Conservation (phyloP, 1,139 yeast species). For the Candida smagusa region DNA sequence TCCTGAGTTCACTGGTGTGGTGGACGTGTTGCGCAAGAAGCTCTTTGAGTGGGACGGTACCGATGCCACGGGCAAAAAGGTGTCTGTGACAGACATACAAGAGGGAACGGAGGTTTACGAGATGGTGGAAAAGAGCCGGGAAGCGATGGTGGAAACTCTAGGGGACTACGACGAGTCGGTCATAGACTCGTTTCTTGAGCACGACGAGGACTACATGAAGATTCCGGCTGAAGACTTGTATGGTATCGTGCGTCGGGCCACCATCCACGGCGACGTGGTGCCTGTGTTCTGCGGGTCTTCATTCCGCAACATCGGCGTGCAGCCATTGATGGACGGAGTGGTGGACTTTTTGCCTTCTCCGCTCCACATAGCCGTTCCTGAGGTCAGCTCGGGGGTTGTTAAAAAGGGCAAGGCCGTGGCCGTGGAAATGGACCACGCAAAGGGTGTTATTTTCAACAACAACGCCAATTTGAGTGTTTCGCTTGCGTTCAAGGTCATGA, state of each 20-base stretch:
- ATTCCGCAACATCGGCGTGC: constrained; percentile 89
- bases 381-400: constrained; percentile 29
- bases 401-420: constrained; percentile 23
- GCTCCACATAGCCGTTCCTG: constrained; percentile 57
- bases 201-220: constrained; percentile 65
- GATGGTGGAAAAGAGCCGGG: constrained; percentile 58
- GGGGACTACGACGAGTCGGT: constrained; percentile 79
- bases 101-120: constrained; percentile 35
- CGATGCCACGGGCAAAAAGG: constrained; percentile 53
- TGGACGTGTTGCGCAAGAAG: constrained; percentile 73
- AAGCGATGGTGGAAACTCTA: constrained; percentile 76
- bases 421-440: constrained; percentile 32
- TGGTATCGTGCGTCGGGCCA: constrained; percentile 59
- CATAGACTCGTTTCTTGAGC: constrained; percentile 71
- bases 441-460: constrained; percentile 53
- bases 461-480: constrained; percentile 67
- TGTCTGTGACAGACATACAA: constrained; percentile 23
- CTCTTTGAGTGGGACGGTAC: constrained; percentile 58
- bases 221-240: constrained; percentile 53
- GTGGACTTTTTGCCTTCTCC: constrained; percentile 82
- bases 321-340: constrained; percentile 85
- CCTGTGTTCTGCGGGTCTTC: constrained; percentile 95
- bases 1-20: constrained; percentile 66
- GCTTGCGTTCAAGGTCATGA: constrained; percentile 85
- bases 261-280: constrained; percentile 54